Evolutionary conservation across 2,329 filamentous ascomycete genomes (phyloP).

Genomic region (Triangularia setosa): DNA sequence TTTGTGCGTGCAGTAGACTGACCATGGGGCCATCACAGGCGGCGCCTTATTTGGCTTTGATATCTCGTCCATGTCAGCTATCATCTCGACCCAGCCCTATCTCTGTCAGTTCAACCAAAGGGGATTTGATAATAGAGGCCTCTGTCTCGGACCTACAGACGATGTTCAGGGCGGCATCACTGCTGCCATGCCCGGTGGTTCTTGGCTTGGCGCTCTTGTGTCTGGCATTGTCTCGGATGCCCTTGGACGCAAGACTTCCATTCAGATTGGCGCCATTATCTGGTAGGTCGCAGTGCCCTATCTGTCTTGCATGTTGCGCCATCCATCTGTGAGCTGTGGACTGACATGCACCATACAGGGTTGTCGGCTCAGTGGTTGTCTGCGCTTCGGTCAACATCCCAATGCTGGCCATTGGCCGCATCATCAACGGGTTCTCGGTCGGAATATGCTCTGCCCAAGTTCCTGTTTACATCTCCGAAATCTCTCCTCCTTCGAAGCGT

Average conservation of each 20-base stretch:
- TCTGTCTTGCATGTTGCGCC: neutral
- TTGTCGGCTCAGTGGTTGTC: slow-evolving; percentile 45
- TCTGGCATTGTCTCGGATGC: slow-evolving; percentile 58
- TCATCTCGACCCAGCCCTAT: slow-evolving; percentile 40
- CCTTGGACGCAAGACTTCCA: slow-evolving; percentile 45
- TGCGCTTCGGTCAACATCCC: slow-evolving; percentile 45
- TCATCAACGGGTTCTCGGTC: slow-evolving; percentile 68
- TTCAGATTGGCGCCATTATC: slow-evolving; percentile 47
- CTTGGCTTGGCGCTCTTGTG: slow-evolving; percentile 59
- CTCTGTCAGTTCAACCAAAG: slow-evolving; percentile 41
- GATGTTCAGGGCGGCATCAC: slow-evolving; percentile 60
- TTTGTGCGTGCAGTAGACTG: neutral
- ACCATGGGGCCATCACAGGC: slow-evolving; percentile 25
- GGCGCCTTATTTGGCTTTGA: slow-evolving; percentile 42
- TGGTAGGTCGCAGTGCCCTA: slow-evolving; percentile 40
- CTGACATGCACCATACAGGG: slow-evolving; percentile 31
- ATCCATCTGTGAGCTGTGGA: neutral
- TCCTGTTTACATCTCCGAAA: slow-evolving; percentile 66
- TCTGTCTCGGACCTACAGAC: slow-evolving; percentile 49
- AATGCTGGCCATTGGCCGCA: slow-evolving; percentile 63
- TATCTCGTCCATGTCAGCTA: slow-evolving; percentile 44
- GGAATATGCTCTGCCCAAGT: slow-evolving; percentile 71
- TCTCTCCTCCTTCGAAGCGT: slow-evolving; percentile 47
- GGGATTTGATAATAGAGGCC: slow-evolving; percentile 33
- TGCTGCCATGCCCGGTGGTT: slow-evolving; percentile 67